Percentiles rank a stretch among this genome's conserved stretches.
phyloP scores from a whole-genome alignment of 2,329 filamentous ascomycete genomes.

The Colletotrichum kahawae region DNA sequence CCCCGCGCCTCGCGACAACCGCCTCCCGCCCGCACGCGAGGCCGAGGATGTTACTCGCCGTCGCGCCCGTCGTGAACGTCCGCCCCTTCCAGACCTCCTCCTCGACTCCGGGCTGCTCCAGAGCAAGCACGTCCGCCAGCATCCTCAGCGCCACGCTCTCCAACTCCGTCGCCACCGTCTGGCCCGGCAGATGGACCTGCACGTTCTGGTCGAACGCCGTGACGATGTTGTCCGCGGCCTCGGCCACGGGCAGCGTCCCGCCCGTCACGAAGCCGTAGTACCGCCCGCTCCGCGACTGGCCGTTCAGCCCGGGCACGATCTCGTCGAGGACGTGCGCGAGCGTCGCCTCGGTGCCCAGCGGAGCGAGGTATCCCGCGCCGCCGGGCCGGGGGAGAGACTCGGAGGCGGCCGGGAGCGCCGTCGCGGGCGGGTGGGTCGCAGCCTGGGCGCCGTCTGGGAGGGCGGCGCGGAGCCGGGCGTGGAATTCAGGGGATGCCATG shows the following conservation, averaged over 20 bases:
- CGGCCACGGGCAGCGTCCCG: constrained; percentile 77
- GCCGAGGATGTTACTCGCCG: constrained; percentile 83
- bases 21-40: constrained; percentile 70
- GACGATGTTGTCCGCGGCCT: constrained; percentile 85
- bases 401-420: constrained; percentile 40
- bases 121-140: constrained; percentile 65
- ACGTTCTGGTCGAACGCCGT: constrained; percentile 83
- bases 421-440: constrained; percentile 43
- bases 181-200: constrained; percentile 77
- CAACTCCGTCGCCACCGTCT: constrained; percentile 77
- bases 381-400: constrained; percentile 41
- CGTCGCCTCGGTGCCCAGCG: constrained; percentile 34
- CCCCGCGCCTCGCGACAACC: constrained; percentile 48
- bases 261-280: constrained; percentile 94
- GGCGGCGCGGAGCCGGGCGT: constrained; percentile 12
- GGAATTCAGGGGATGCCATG: constrained; percentile 8
- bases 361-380: constrained; percentile 34
- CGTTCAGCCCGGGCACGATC: constrained; percentile 67
- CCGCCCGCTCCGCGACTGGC: constrained; percentile 65
- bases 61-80: constrained; percentile 66
- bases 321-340: constrained; percentile 48
- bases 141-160: constrained; percentile 76
- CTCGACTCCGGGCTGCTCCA: constrained; percentile 43
- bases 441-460: constrained; percentile 12
- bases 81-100: constrained; percentile 63